Evolutionary conservation across 257 asterid species (phyloP).

Genomic region (Cinchona pubescens): DNA sequence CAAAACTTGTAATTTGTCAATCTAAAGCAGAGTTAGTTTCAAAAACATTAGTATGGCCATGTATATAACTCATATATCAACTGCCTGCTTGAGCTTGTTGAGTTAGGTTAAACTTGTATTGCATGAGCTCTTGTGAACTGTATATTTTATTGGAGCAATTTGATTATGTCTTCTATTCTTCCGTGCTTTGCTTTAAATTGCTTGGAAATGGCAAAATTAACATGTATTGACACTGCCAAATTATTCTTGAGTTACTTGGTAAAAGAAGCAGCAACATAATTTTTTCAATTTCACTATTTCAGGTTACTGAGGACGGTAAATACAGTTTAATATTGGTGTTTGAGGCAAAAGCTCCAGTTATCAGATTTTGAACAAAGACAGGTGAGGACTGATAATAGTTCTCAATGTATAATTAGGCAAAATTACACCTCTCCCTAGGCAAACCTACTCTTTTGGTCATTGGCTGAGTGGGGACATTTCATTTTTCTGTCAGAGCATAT

Average conservation of each 20-base stretch:
- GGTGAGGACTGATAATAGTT: constrained; percentile 35
- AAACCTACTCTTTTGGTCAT: neutral
- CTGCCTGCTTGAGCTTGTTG: neutral
- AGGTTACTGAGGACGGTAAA: constrained; percentile 81
- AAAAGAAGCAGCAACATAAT: neutral
- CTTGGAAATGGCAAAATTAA: neutral
- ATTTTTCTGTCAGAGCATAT: neutral
- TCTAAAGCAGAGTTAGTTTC: neutral
- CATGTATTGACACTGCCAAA: neutral
- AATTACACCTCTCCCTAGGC: no score
- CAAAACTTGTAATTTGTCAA: neutral
- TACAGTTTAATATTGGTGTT: constrained; percentile 72
- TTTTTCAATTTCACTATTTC: constrained; percentile 20
- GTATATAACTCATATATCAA: neutral
- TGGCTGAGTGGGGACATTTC: neutral
- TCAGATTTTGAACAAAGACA: constrained; percentile 82
- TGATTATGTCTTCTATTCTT: neutral
- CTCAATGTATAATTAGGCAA: neutral
- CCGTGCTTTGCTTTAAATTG: neutral
- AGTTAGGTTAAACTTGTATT: neutral
- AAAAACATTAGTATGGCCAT: neutral
- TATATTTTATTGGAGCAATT: neutral
- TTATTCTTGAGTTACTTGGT: neutral
- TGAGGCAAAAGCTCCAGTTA: constrained; percentile 70
- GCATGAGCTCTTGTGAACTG: neutral